Percentiles rank a stretch among this genome's conserved stretches.
Conservation (phyloP, 2,329 filamentous ascomycete genomes). For the Knoxdaviesia proteae region DNA sequence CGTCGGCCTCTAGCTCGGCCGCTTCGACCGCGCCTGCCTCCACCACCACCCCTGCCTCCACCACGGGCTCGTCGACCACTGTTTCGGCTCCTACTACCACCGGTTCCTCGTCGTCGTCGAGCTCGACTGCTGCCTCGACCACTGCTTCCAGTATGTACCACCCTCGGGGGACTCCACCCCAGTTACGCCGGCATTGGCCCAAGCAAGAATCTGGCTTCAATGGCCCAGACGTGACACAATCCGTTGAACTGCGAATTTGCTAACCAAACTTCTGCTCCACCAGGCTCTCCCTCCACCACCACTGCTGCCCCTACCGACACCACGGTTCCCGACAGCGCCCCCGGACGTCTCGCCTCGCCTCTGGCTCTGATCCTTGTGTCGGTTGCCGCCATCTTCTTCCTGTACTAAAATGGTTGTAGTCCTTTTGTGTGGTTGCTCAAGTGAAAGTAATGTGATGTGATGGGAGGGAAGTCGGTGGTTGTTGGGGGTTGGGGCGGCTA, state of each 20-base stretch:
- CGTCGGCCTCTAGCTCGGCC: neutral
- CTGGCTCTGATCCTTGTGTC: slow-evolving; percentile 18
- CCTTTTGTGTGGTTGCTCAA: no score
- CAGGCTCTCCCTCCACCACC: neutral
- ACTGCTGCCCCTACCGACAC: slow-evolving; percentile 7
- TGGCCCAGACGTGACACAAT: neutral
- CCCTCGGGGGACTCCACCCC: no score
- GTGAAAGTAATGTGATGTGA: no score
- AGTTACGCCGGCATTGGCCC: no score
- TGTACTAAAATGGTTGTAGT: slow-evolving; percentile 14
- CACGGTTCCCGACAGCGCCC: slow-evolving; percentile 9
- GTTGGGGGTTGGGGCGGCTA: neutral
- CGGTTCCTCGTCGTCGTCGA: neutral
- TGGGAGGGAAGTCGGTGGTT: no score
- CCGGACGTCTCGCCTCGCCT: slow-evolving; percentile 14
- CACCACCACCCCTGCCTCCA: slow-evolving; percentile 3
- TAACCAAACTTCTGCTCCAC: neutral
- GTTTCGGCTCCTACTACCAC: slow-evolving; percentile 5
- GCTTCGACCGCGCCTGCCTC: slow-evolving; percentile 1
- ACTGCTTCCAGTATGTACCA: slow-evolving; percentile 3
- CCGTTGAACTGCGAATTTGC: neutral
- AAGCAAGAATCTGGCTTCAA: neutral
- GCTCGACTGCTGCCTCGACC: slow-evolving; percentile 1
- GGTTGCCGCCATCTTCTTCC: slow-evolving; percentile 18
- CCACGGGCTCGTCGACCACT: slow-evolving; percentile 7